Conservation (phyloP, 257 asterid species). For the Cruciata laevipes region DNA sequence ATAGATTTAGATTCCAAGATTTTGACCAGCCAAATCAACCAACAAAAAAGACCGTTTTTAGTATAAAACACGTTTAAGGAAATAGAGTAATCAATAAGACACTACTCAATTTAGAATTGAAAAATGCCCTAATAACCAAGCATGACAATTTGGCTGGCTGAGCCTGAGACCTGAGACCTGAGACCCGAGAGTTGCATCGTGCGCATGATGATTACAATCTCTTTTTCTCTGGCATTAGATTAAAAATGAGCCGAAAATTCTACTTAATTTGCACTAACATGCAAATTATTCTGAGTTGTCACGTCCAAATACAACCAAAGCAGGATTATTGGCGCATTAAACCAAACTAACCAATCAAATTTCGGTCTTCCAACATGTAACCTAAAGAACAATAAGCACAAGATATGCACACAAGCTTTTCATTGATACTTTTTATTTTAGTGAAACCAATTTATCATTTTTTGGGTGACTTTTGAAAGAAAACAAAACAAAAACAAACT, state of each 20-base stretch:
- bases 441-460: no score
- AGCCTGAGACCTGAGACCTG: no score
- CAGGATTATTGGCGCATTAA: not conserved
- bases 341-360: slow-evolving; percentile 1
- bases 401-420: no score
- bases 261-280: slow-evolving; percentile 6
- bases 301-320: slow-evolving; percentile 4
- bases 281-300: slow-evolving; percentile 11
- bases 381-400: not conserved
- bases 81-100: no score
- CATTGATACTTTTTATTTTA: no score
- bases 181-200: slow-evolving; percentile 3
- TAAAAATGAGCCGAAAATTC: not conserved
- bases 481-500: no score
- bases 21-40: no score
- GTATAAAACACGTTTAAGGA: not conserved
- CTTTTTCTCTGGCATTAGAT: not conserved
- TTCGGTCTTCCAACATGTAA: not conserved
- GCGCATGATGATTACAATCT: slow-evolving; percentile 1
- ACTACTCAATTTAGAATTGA: no score
- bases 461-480: no score
- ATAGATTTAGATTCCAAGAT: no score
- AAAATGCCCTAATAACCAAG: not conserved
- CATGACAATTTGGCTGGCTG: not conserved
- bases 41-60: no score